Evolutionary conservation across 768 basidiomycete genomes (phyloP).

Genomic region (Amanita polypyramis): DNA sequence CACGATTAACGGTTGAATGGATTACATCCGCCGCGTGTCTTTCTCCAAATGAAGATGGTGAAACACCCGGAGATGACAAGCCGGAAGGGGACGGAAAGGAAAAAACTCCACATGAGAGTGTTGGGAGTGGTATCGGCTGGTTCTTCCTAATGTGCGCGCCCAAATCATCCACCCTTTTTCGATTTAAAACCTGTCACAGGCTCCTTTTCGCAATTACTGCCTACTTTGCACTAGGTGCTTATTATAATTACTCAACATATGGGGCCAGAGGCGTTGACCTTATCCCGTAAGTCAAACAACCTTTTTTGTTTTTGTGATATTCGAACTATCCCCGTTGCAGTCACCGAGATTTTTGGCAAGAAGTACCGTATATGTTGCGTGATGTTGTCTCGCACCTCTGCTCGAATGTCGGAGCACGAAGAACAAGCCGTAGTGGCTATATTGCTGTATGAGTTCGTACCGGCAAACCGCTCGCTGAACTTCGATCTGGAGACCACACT

Average conservation of each 20-base stretch:
- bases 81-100: conserved; percentile 31
- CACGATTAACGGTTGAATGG: conserved; percentile 52
- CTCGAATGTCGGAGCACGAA: conserved; percentile 58
- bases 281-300: conserved; percentile 53
- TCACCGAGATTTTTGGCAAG: conserved; percentile 85
- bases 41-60: conserved; percentile 18
- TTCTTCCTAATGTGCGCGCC: conserved; percentile 72
- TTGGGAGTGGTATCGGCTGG: conserved; percentile 76
- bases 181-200: conserved; percentile 21
- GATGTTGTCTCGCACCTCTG: conserved; percentile 75
- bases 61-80: conserved; percentile 17
- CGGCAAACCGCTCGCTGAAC: background rate
- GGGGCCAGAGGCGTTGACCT: conserved; percentile 77
- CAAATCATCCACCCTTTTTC: background rate
- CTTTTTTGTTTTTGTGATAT: background rate
- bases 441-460: conserved; percentile 47
- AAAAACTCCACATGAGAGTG: conserved; percentile 18
- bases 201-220: conserved; percentile 51
- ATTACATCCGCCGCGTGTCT: conserved; percentile 48
- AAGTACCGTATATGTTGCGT: conserved; percentile 77
- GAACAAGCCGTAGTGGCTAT: conserved; percentile 61
- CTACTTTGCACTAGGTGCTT: conserved; percentile 74
- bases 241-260: conserved; percentile 83
- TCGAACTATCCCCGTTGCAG: conserved; percentile 22
- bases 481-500: background rate